Conservation (phyloP, 169 alveolate species). For the Perkinsus marinus region DNA sequence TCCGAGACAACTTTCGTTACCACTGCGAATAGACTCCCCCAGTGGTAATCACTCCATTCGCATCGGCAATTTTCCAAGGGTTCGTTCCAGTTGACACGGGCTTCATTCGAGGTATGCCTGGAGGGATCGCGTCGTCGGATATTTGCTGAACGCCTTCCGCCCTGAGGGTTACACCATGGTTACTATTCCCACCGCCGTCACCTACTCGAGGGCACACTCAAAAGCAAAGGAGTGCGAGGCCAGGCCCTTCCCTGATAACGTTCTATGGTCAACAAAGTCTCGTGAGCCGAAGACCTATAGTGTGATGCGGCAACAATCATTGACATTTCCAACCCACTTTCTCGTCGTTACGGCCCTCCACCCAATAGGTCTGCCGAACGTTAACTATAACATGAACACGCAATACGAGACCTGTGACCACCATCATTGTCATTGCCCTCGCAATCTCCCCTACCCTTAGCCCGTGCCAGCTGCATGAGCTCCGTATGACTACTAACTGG, state of each 20-base stretch:
- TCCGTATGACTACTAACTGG: not conserved
- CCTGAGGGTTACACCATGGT: not conserved
- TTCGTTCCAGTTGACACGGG: not conserved
- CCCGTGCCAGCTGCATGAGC: not conserved
- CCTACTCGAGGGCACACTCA: not conserved
- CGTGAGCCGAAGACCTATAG: not conserved
- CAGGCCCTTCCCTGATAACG: not conserved
- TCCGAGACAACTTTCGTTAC: not conserved
- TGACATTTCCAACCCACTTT: not conserved
- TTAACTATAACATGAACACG: not conserved
- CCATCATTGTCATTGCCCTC: not conserved
- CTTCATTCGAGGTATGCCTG: not conserved
- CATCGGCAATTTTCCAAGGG: not conserved
- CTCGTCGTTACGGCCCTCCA: not conserved
- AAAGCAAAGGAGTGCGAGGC: not conserved
- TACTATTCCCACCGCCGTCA: not conserved
- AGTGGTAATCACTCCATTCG: not conserved
- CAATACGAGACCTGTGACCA: not conserved
- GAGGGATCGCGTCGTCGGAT: not conserved
- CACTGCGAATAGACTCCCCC: not conserved
- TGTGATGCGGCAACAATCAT: not conserved
- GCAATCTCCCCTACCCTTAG: not conserved
- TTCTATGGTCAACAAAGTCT: not conserved
- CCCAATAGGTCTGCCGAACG: not conserved
- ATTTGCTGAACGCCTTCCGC: not conserved